A percentile compares a stretch with the other conserved stretches of the same genome.
These are phyloP conservation scores for Fusarium oligoseptatum DNA, from an alignment of 2,329 filamentous ascomycete species.

Conservation along the genomic window DNA sequence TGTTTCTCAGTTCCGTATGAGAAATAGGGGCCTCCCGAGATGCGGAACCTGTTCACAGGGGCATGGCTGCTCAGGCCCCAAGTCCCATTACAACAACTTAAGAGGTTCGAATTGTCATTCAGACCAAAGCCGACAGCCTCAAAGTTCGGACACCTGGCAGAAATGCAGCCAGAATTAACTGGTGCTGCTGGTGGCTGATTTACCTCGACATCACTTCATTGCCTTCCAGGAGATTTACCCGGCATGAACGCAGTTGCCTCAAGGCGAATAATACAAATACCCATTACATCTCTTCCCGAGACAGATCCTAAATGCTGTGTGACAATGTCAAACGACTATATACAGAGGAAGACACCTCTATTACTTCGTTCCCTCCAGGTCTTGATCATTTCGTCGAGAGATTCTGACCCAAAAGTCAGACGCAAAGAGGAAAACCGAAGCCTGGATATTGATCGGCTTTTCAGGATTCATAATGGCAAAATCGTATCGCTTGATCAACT, in stretches of 20 bases:
- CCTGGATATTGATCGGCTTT: constrained; percentile 49
- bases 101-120: not conserved
- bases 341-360: not conserved
- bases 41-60: not conserved
- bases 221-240: not conserved
- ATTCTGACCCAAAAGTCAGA: constrained; percentile 54
- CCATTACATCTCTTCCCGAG: not conserved
- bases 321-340: not conserved
- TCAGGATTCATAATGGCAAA: constrained; percentile 52
- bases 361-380: not conserved
- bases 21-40: not conserved
- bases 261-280: not conserved
- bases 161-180: not conserved
- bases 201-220: not conserved
- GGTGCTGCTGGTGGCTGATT: not conserved
- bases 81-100: fast-evolving
- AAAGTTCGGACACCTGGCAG: not conserved
- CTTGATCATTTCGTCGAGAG: constrained; percentile 26
- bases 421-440: constrained; percentile 53
- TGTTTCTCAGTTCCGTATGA: not conserved
- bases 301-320: not conserved
- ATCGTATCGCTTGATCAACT: constrained; percentile 52
- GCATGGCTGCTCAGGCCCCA: not conserved
- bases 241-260: not conserved
- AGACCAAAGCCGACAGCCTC: not conserved